Percentiles rank a stretch among this genome's conserved stretches.
Conservation (phyloP, 352 stramenopile species). For the Phytopythium delawarense region DNA sequence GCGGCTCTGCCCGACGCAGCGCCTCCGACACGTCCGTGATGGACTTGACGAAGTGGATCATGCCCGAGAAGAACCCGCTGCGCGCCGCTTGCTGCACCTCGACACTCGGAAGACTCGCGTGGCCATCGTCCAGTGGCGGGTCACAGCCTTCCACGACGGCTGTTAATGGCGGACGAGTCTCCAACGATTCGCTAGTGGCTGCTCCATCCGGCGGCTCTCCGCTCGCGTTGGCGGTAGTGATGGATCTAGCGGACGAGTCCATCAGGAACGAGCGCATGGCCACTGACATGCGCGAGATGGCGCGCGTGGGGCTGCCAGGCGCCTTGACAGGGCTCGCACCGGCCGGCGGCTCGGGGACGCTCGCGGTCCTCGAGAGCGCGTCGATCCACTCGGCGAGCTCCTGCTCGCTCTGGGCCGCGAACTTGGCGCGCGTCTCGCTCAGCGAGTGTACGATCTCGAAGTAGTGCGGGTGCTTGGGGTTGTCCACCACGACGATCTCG, state of each 20-base stretch:
- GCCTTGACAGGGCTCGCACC: conserved; percentile 33
- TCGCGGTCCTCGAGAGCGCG: conserved; percentile 41
- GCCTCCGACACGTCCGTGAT: conserved; percentile 80
- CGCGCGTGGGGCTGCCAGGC: conserved; percentile 31
- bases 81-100: conserved; percentile 30
- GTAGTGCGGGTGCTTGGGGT: conserved; percentile 70
- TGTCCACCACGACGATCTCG: conserved; percentile 56
- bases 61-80: conserved; percentile 78
- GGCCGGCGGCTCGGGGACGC: conserved; percentile 40
- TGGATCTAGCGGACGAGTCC: conserved; percentile 21
- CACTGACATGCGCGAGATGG: conserved; percentile 66
- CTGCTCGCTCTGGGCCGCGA: conserved; percentile 58
- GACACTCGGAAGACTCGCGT: neutral
- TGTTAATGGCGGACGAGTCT: neutral
- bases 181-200: neutral
- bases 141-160: neutral
- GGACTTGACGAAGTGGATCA: conserved; percentile 79
- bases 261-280: conserved; percentile 78
- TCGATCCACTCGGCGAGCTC: conserved; percentile 61
- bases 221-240: neutral
- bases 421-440: conserved; percentile 72
- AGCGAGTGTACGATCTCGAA: conserved; percentile 77
- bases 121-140: neutral
- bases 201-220: neutral
- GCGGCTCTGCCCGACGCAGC: conserved; percentile 57